A percentile compares a stretch with the other conserved stretches of the same genome.
phyloP scores from a whole-genome alignment of 2,329 filamentous ascomycete species.

The Nothomitra cinnamomea region DNA sequence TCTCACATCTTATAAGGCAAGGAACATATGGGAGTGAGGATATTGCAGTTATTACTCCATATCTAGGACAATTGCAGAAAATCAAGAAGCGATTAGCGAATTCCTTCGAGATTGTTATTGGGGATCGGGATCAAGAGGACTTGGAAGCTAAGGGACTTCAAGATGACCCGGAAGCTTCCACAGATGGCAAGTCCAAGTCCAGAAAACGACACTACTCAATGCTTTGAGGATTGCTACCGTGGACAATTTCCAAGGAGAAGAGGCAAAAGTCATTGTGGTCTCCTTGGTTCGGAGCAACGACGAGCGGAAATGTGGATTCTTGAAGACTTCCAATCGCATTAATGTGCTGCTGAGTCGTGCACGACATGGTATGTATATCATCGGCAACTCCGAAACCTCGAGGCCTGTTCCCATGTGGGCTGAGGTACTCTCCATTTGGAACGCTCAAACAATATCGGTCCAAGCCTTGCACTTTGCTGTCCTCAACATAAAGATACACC shows the following conservation, averaged over 20 bases:
- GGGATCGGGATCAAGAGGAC: conserved; percentile 42
- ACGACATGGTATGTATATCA: conserved; percentile 52
- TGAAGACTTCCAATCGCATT: conserved; percentile 48
- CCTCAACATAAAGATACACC: conserved; percentile 38
- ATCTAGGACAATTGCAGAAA: conserved; percentile 34
- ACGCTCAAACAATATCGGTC: conserved; percentile 30
- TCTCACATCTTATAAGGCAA: conserved; percentile 48
- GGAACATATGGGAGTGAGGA: conserved; percentile 41
- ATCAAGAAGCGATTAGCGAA: conserved; percentile 26
- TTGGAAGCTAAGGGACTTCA: conserved; percentile 26
- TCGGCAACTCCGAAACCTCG: conserved; percentile 47
- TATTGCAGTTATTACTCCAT: conserved; percentile 53
- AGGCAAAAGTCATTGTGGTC: conserved; percentile 52
- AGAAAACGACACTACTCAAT: conserved; percentile 29
- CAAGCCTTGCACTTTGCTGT: conserved; percentile 36
- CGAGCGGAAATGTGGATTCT: conserved; percentile 41
- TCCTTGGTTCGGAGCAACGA: conserved; percentile 55
- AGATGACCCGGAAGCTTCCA: conserved; percentile 12
- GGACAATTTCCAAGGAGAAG: conserved; percentile 58
- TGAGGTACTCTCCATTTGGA: conserved; percentile 37
- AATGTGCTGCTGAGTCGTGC: conserved; percentile 51
- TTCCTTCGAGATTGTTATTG: conserved; percentile 42
- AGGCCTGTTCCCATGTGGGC: conserved; percentile 44
- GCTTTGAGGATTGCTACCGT: conserved; percentile 44
- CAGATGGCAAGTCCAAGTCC: conserved; percentile 3